Percentiles rank a stretch among this genome's conserved stretches.
These are phyloP conservation scores for Entomortierella chlamydospora DNA, from an alignment of 192 early-diverging fungal species.

Conservation along the genomic window DNA sequence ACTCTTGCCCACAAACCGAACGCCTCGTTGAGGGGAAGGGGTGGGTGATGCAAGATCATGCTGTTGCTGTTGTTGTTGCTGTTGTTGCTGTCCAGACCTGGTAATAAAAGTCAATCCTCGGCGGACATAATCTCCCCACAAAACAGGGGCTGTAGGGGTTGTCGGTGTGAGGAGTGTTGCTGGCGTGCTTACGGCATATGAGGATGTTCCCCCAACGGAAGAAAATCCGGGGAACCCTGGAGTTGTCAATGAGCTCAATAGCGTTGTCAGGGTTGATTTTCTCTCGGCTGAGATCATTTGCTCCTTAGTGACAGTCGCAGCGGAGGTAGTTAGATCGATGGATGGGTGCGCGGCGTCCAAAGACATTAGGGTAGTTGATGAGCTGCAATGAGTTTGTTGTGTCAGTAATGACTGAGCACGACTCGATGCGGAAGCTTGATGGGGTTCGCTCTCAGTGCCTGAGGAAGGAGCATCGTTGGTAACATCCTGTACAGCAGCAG, in stretches of 20 bases:
- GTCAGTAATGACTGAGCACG: conserved; percentile 22
- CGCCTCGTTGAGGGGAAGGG: background rate
- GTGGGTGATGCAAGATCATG: too few species aligned
- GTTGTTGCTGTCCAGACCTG: too few species aligned
- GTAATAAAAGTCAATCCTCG: background rate
- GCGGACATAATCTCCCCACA: conserved; percentile 9
- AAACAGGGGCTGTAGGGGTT: too few species aligned
- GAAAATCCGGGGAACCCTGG: conserved; percentile 8
- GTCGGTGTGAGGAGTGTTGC: background rate
- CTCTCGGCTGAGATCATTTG: conserved; percentile 13
- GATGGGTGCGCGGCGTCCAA: conserved; percentile 11
- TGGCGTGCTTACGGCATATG: background rate
- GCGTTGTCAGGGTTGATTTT: conserved; percentile 7
- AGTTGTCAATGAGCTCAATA: conserved; percentile 12
- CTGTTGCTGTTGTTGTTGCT: too few species aligned
- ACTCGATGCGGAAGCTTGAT: conserved; percentile 4
- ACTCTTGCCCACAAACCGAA: background rate
- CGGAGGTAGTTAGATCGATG: background rate
- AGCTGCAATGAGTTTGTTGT: conserved; percentile 6
- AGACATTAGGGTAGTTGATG: background rate
- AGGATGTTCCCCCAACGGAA: background rate
- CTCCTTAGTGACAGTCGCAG: background rate
- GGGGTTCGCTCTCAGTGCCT: background rate
- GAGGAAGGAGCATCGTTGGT: too few species aligned
- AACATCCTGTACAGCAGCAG: too few species aligned